Base-by-base conservation (phyloP, 2,329 filamentous ascomycete species). In the Hypoxylon sp. region DNA sequence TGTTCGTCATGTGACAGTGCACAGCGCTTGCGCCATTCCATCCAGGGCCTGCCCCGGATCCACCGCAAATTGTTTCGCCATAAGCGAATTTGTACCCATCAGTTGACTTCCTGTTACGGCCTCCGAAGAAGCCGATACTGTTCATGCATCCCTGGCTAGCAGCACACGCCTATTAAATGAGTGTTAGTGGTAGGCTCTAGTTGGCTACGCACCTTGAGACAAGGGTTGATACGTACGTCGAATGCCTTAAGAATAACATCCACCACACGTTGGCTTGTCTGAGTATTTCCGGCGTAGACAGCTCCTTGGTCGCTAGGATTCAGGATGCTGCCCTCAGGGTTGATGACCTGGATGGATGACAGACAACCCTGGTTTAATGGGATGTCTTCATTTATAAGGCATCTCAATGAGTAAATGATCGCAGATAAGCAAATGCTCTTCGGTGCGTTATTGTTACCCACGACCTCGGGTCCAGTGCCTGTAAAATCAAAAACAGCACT, bases 81-180 rank as follows among this genome's bases (percentile, higher is more conserved):
- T 92, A 93, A n/a, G 89, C 90, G 73, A 93, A 93, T 36, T 65
- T 63, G 22, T 65, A 64, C 0, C 63, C 70, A 9, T 62, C 54
- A 3, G 36, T 61, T 30, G 54, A 46, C 28, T 66, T 61, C 14
- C 55, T 63, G 46, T 69, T 64, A 0, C 76, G 75, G 1, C 60
- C 60, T 36, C 68, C 68, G 33, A 88, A 89, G 71, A 91, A 91
- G 58, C 91, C 91, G 71, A 94, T 93, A 0, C 91, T 93, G 77
- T 94, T 94, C 75, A 88, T 90, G 72, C 91, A 90, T 20, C 91
- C 91, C 70, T 94, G 92, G 0, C 84, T 88, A 2, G 91, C 91
- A 2, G 91, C 91, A 9, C 75, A 77, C 9, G 76, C 76, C 2
- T 75, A 73, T 48, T 38, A 0, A 8, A 55, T 32, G 28, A 8